Evolutionary conservation across 2,329 filamentous ascomycete genomes (phyloP).

Genomic region (Ascochyta pisi): DNA sequence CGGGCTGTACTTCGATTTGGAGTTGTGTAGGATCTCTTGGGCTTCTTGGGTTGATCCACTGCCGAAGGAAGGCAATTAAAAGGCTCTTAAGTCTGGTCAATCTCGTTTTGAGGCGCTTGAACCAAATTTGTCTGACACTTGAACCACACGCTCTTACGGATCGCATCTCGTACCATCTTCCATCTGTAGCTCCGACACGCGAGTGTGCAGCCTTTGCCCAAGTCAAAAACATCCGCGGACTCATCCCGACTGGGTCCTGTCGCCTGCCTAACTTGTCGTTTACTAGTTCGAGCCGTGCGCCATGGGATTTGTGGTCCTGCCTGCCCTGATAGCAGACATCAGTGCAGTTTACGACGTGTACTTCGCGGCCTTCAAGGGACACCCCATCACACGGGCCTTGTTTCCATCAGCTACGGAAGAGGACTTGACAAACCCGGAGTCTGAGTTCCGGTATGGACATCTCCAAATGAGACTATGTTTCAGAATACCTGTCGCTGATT

Average conservation of each 20-base stretch:
- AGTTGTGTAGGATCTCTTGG: constrained; percentile 9
- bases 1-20: neutral
- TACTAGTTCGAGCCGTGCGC: constrained; percentile 1
- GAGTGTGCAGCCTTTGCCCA: neutral
- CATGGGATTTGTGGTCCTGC: constrained; percentile 51
- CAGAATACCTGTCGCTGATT: constrained; percentile 9
- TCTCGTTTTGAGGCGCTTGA: neutral
- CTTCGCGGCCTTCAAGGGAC: constrained; percentile 56
- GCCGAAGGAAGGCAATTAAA: neutral
- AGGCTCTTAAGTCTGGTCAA: neutral
- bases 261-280: neutral
- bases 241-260: no score
- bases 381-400: constrained; percentile 53
- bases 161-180: no score
- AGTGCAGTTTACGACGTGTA: constrained; percentile 56
- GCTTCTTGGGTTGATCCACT: constrained; percentile 7
- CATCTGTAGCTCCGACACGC: neutral
- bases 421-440: constrained; percentile 29
- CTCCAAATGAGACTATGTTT: neutral
- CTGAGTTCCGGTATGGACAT: constrained; percentile 30
- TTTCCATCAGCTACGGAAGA: constrained; percentile 46
- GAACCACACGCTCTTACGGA: neutral
- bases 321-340: constrained; percentile 57
- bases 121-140: neutral
- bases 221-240: neutral